Evolutionary conservation across 768 basidiomycete species (phyloP).

Genomic region (Flagelloscypha sp.): DNA sequence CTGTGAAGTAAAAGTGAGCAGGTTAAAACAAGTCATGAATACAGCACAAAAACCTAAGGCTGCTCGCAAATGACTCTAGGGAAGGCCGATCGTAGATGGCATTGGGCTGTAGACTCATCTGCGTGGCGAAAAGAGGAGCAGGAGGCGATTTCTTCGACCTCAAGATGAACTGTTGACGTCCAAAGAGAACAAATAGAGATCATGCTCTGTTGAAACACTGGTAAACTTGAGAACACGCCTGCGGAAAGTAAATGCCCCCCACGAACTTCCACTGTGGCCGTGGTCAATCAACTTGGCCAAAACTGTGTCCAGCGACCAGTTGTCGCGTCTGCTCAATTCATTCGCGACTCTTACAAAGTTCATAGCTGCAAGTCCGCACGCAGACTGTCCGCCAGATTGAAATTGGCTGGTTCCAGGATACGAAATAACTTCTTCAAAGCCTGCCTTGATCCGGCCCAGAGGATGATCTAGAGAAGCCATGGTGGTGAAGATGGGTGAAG

Average conservation of each 20-base stretch:
- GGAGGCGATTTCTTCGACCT: slow-evolving; percentile 44
- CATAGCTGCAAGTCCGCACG: slow-evolving; percentile 60
- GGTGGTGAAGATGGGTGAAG: too few relatives aligned
- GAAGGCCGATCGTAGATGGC: slow-evolving; percentile 30
- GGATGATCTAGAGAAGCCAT: too few relatives aligned
- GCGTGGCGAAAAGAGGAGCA: slow-evolving; percentile 40
- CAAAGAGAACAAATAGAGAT: slow-evolving; percentile 49
- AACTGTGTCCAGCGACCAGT: not conserved
- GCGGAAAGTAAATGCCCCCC: slow-evolving; percentile 6
- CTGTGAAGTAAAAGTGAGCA: slow-evolving; percentile 10
- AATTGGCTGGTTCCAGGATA: slow-evolving; percentile 53
- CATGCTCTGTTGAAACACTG: slow-evolving; percentile 34
- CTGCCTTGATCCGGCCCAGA: too few relatives aligned
- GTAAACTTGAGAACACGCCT: not conserved
- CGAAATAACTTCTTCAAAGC: slow-evolving; percentile 33
- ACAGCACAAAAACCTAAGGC: slow-evolving; percentile 19
- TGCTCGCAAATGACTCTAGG: slow-evolving; percentile 27
- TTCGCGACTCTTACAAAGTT: slow-evolving; percentile 46
- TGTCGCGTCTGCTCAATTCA: not conserved
- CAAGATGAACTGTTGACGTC: slow-evolving; percentile 45
- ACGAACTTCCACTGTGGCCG: slow-evolving; percentile 6
- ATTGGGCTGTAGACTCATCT: slow-evolving; percentile 25
- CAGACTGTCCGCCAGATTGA: slow-evolving; percentile 33
- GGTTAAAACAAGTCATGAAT: not conserved
- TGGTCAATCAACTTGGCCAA: slow-evolving; percentile 1